phyloP scores from a whole-genome alignment of 305 asterid species.

The Petunia hybrid region DNA sequence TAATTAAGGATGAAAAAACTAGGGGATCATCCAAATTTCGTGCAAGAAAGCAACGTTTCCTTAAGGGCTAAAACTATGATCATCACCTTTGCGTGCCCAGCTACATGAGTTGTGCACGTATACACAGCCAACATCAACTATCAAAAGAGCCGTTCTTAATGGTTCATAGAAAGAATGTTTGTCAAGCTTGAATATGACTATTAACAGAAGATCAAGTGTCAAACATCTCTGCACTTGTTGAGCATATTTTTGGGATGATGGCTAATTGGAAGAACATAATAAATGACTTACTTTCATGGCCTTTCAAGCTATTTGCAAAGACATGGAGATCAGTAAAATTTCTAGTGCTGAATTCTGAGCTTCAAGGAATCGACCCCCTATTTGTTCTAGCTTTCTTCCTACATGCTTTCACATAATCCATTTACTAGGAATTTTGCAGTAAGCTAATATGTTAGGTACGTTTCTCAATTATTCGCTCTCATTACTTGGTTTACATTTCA shows the following conservation, averaged over 20 bases:
- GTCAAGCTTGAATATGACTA: not conserved
- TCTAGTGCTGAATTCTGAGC: conserved; percentile 40
- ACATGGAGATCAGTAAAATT: conserved; percentile 36
- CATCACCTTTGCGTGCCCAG: conserved; percentile 30
- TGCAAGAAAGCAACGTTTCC: not conserved
- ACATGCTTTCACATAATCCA: not conserved
- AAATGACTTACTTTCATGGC: conserved; percentile 14
- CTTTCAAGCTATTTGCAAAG: conserved; percentile 28
- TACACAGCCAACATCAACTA: not conserved
- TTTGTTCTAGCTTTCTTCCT: conserved; percentile 18
- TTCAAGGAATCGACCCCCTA: conserved; percentile 41
- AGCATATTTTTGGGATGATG: conserved; percentile 23
- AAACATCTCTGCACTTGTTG: not conserved
- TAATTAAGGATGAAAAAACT: not conserved
- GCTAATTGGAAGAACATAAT: conserved; percentile 24
- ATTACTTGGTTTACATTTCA: too few relatives aligned
- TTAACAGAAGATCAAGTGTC: not conserved
- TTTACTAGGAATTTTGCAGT: not conserved
- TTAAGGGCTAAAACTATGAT: not conserved
- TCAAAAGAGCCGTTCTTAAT: not conserved
- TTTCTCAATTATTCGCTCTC: not conserved
- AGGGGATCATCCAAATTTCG: not conserved
- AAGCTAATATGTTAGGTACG: not conserved
- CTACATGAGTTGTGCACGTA: not conserved
- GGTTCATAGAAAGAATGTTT: not conserved